Percentiles rank a stretch among this genome's conserved stretches.
phyloP scores from a whole-genome alignment of 768 basidiomycete genomes.

The Psilocybe cubensis region DNA sequence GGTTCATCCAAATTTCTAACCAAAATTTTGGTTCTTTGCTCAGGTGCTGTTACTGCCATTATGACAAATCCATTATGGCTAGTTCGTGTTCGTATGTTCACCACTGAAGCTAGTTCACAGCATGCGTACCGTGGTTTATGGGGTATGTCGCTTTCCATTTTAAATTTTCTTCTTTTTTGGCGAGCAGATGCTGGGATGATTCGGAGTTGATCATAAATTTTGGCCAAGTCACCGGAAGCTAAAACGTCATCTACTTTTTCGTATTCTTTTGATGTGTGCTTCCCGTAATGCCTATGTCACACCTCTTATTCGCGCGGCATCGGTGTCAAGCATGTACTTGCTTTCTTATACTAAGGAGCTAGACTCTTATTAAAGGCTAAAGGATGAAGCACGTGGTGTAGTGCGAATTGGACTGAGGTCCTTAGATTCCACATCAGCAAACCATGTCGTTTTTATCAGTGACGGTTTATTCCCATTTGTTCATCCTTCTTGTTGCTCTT shows the following conservation, averaged over 20 bases:
- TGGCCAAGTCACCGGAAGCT: not conserved
- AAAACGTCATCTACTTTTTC: not conserved
- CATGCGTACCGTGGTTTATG: conserved; percentile 79
- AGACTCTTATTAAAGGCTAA: too few relatives aligned
- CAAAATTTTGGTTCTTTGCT: conserved; percentile 13
- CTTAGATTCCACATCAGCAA: too few relatives aligned
- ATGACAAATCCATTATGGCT: conserved; percentile 99
- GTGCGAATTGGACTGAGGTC: too few relatives aligned
- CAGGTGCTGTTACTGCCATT: conserved; percentile 92
- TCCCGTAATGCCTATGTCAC: too few relatives aligned
- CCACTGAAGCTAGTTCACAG: conserved; percentile 68
- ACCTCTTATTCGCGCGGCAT: too few relatives aligned
- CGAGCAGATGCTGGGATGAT: not conserved
- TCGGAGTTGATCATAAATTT: not conserved
- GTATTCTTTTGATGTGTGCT: too few relatives aligned
- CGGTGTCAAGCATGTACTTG: too few relatives aligned
- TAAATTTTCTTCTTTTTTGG: not conserved
- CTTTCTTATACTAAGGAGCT: too few relatives aligned
- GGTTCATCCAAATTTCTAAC: conserved; percentile 4
- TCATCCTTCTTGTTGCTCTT: not conserved
- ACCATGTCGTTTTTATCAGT: too few relatives aligned
- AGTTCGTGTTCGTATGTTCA: conserved; percentile 96
- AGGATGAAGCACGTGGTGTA: too few relatives aligned
- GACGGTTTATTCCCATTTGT: not conserved
- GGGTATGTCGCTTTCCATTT: conserved; percentile 49